These are phyloP conservation scores for Diaporthe sp. DNA, from an alignment of 2,329 filamentous ascomycete species.

Conservation along the genomic window DNA sequence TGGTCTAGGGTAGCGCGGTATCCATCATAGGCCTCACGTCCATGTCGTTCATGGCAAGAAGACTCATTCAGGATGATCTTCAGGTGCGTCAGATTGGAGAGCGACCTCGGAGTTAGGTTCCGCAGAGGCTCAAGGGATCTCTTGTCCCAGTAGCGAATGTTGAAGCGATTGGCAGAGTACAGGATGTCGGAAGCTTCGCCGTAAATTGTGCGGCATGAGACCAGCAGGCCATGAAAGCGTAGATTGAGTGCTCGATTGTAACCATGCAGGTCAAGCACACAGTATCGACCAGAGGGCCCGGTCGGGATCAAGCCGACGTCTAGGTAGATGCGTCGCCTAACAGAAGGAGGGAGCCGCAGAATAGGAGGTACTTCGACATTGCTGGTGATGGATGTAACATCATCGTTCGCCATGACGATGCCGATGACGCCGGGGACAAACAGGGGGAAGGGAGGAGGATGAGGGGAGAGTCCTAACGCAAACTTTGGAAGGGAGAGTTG, in stretches of 20 bases:
- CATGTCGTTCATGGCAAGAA: background rate
- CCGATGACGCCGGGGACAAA: no score
- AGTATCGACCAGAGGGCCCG: no score
- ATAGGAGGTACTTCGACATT: background rate
- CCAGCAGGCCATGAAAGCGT: background rate
- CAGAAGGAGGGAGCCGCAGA: background rate
- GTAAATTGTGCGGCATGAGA: background rate
- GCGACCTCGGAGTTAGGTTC: background rate
- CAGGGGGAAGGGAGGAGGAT: no score
- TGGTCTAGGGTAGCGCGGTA: background rate
- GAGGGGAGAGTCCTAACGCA: no score
- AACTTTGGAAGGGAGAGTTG: no score
- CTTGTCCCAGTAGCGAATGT: background rate
- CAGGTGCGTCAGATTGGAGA: background rate
- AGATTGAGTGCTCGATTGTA: background rate
- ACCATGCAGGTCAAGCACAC: background rate
- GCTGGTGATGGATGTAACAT: no score
- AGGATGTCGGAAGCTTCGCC: background rate
- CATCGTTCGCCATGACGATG: no score
- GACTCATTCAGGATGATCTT: background rate
- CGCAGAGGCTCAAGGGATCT: background rate
- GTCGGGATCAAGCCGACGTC: background rate
- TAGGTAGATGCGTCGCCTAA: background rate
- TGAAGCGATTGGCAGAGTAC: background rate
- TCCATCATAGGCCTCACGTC: background rate